phyloP scores from a whole-genome alignment of 208 protist species.

The Acanthamoeba polyphaga region DNA sequence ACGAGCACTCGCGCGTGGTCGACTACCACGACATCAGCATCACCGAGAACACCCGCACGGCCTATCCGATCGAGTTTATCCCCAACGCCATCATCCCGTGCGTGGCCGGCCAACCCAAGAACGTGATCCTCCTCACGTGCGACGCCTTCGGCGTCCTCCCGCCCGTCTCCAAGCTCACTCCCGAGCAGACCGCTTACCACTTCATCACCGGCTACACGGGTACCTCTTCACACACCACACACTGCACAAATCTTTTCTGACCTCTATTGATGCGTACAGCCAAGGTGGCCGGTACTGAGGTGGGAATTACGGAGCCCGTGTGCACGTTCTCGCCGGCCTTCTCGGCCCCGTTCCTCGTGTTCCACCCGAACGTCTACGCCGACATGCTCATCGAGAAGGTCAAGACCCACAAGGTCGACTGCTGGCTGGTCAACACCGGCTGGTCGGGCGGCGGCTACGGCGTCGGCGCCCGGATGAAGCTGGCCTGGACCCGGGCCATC shows the following conservation, averaged over 20 bases:
- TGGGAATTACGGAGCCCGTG: slow-evolving; percentile 94
- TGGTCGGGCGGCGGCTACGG: slow-evolving; percentile 92
- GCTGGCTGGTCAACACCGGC: slow-evolving; percentile 97
- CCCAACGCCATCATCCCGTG: slow-evolving; percentile 92
- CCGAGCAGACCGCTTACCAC: slow-evolving; percentile 96
- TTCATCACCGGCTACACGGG: slow-evolving; percentile 97
- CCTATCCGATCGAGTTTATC: slow-evolving; percentile 97
- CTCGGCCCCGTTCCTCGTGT: slow-evolving; percentile 96
- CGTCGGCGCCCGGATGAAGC: slow-evolving; percentile 93
- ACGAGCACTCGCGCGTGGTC: slow-evolving; percentile 86
- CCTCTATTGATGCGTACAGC: neutral
- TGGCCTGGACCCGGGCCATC: slow-evolving; percentile 95
- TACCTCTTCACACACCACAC: neutral
- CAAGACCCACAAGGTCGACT: slow-evolving; percentile 90
- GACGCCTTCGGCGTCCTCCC: slow-evolving; percentile 98
- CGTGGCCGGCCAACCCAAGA: slow-evolving; percentile 92
- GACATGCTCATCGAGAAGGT: slow-evolving; percentile 96
- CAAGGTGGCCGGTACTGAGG: slow-evolving; percentile 95
- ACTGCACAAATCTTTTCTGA: neutral
- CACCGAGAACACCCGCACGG: slow-evolving; percentile 97
- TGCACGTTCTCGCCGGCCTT: slow-evolving; percentile 97
- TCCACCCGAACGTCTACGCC: slow-evolving; percentile 97
- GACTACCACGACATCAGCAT: slow-evolving; percentile 95
- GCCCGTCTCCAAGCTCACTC: slow-evolving; percentile 94
- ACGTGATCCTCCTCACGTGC: slow-evolving; percentile 98